Conservation (phyloP, 768 basidiomycete genomes). For the Boletus insuetus region DNA sequence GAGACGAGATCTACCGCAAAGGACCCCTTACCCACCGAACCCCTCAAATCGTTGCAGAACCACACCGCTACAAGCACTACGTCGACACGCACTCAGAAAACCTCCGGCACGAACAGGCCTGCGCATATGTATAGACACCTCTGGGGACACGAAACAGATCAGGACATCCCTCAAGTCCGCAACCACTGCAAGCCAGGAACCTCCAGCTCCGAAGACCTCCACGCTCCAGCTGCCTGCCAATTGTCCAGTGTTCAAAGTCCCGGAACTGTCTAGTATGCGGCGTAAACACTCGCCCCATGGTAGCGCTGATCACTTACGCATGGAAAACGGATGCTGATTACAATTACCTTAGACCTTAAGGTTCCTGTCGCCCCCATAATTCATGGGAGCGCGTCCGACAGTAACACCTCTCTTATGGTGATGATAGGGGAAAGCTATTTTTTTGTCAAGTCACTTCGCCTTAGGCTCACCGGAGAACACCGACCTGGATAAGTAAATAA, state of each 20-base stretch:
- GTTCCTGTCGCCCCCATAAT: too few relatives aligned
- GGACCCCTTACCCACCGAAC: background rate
- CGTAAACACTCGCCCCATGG: background rate
- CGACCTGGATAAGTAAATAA: too few relatives aligned
- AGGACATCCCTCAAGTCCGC: conserved; percentile 2
- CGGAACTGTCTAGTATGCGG: conserved; percentile 1
- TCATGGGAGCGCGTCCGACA: too few relatives aligned
- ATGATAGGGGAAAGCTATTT: too few relatives aligned
- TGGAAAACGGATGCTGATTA: too few relatives aligned
- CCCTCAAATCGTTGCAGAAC: background rate
- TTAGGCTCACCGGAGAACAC: too few relatives aligned
- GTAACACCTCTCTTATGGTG: too few relatives aligned
- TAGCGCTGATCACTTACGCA: too few relatives aligned
- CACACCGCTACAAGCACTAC: background rate
- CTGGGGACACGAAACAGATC: conserved; percentile 13
- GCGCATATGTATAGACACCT: conserved; percentile 21
- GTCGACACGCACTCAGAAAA: background rate
- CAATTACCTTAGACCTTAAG: too few relatives aligned
- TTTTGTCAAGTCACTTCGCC: too few relatives aligned
- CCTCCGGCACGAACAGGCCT: conserved; percentile 11
- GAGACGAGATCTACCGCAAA: background rate
- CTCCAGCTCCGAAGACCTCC: background rate
- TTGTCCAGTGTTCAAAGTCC: conserved; percentile 6
- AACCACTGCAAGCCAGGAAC: background rate
- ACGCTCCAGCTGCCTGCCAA: background rate